Evolutionary conservation across 495 filamentous ascomycete species (phyloP), one percentile per base, ranked within the genome.

Genomic region (Viridothelium virens): DNA sequence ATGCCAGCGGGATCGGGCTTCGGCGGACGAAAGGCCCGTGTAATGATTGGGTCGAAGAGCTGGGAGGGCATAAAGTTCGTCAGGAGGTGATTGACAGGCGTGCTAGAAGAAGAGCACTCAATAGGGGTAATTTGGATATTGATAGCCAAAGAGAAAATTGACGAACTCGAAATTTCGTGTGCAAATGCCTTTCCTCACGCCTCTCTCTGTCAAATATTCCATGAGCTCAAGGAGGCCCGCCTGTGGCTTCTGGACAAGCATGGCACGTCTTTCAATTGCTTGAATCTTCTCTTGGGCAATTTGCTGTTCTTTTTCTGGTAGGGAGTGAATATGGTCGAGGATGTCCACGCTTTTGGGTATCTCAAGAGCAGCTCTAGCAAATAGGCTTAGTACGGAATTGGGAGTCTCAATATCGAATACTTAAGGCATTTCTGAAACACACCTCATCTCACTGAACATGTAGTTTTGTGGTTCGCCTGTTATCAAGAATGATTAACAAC

Each of bases 1-100:
- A 97, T 89, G 0, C 91, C 92, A 0, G 90, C 92, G 1, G 93
- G 93, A 71, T 91, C 83, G 0, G 93, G 93, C 78, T 97, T 97
- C 36, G 93, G 90, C 63, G 82, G 92, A 56, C 77, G 80, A 80
- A 90, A 93, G 48, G 91, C 91, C 6, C 93, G 80, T 0, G 93
- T 97, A 11, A 97, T 83, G 67, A 97, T 89, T 2, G 93, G 93
- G 0, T 81, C 70, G 74, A 97, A 96, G 31, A 82, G 76, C 67
- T 84, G 80, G 2, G 78, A 80, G 0, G 81, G 78, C 7, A 96
- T 80, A 74, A 91, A 91, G 36, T 88, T 94, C 33, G 78, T 72
- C 1, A 96, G 81, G 16, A 97, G 83, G 74, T 95, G 84, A 36
- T 73, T 74, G 14, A 90, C 87, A 2, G 87, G 87, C 2, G 81